Base-by-base conservation (phyloP, 345 rosid species). In the Linum lewisii region DNA sequence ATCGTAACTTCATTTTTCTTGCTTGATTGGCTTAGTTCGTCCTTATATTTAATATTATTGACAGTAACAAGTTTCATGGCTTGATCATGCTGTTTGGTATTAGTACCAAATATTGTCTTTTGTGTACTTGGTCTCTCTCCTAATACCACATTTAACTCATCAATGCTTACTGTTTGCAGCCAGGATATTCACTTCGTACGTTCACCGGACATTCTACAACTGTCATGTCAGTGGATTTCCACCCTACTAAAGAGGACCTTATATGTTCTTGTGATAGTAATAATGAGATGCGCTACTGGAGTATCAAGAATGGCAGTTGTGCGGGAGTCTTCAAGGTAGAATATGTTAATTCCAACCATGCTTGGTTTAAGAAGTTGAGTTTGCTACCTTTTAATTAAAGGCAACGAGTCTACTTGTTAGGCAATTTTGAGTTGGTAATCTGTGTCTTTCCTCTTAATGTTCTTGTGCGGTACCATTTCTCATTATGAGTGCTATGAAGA, bases 231-330 rank as follows among this genome's bases (percentile, higher is more conserved):
- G 72, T 86, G 62, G 93, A 83, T 63, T 85, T 85, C 72, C 86
- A 85, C 62, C 93, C 93, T 2, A 71, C 59, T 59, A 81, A 76
- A 65, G 88, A 83, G 59, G 86, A 86, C 57, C 77, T 83, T 50
- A 64, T 86, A 59, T 86, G 78, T 70, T 86, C 93, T 6, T 86
- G 82, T n/a, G 93, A 86, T 69, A 65, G 61, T 20, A 65, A 66
- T 67, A 72, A 66, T 32, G 93, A 86, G 73, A 79, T 78, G 63
- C 84, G 93, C 32, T 86, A 75, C 62, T 86, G 93, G 93, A 86
- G 82, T 34, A 79, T 86, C 62, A 83, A 73, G 67, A 83, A 80
- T 62, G 93, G n/a, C n/a, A n/a, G 76, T 63, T 76, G 80, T 70
- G 79, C 77, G 45, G 84, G 84, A 58, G 75, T 81, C 69, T 54